These are phyloP conservation scores for Fusarium lyarnte DNA, from an alignment of 2,329 filamentous ascomycete genomes.

Conservation along the genomic window DNA sequence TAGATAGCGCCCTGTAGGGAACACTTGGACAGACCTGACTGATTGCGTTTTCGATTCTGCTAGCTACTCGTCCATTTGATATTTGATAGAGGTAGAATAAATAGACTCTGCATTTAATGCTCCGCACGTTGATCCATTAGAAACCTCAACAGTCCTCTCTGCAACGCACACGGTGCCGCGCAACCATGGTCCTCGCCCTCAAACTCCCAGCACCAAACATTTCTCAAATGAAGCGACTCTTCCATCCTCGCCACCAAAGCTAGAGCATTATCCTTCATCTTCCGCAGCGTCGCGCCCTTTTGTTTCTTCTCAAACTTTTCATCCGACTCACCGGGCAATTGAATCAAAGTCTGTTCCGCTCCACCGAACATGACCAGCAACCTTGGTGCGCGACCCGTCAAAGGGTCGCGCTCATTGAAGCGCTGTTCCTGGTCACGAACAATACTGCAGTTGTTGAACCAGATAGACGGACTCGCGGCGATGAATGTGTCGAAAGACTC, in stretches of 20 bases:
- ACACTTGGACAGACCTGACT: background rate
- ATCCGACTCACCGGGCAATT: slow-evolving; percentile 41
- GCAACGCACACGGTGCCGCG: slow-evolving; percentile 33
- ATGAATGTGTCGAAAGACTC: slow-evolving; percentile 56
- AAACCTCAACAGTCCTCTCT: slow-evolving; percentile 36
- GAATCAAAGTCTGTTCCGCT: slow-evolving; percentile 45
- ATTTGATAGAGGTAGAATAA: background rate
- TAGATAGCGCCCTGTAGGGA: background rate
- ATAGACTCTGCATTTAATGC: background rate
- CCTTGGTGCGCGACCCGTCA: slow-evolving; percentile 35
- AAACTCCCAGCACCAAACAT: slow-evolving; percentile 41
- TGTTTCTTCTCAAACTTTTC: slow-evolving; percentile 44
- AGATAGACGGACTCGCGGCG: slow-evolving; percentile 57
- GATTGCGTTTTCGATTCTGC: background rate
- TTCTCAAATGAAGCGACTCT: slow-evolving; percentile 24
- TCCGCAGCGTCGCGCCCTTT: slow-evolving; percentile 27
- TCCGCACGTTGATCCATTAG: slow-evolving; percentile 17
- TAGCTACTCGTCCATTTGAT: background rate
- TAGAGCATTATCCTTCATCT: slow-evolving; percentile 38
- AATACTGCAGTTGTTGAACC: slow-evolving; percentile 57
- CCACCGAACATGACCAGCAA: slow-evolving; percentile 48
- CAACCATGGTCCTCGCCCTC: slow-evolving; percentile 42
- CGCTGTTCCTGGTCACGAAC: slow-evolving; percentile 43
- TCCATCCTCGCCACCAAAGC: slow-evolving; percentile 35
- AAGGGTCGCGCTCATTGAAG: slow-evolving; percentile 32